A percentile compares a stretch with the other conserved stretches of the same genome.
Evolutionary conservation across 768 basidiomycete species (phyloP).

Genomic region (Naganishia randhawae): DNA sequence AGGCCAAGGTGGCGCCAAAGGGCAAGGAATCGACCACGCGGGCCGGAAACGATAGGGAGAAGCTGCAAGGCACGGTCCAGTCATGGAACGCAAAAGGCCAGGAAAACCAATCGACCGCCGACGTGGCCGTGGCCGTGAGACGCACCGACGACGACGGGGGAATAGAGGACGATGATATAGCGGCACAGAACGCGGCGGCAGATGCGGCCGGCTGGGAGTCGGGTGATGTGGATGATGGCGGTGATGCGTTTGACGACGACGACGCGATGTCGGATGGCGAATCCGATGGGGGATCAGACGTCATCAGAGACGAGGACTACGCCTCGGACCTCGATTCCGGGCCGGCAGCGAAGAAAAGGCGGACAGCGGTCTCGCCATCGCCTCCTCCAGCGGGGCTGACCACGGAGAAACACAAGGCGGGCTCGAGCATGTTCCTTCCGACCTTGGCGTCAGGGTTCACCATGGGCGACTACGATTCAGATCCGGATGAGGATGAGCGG

Average conservation of each 20-base stretch:
- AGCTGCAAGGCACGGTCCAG: conserved; percentile 22
- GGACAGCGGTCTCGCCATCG: not conserved
- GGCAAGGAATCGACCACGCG: conserved; percentile 32
- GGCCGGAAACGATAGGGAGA: conserved; percentile 26
- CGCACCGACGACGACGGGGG: conserved; percentile 22
- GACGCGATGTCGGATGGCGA: conserved; percentile 22
- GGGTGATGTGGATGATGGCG: conserved; percentile 49
- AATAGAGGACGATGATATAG: conserved; percentile 44
- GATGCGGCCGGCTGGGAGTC: conserved; percentile 44
- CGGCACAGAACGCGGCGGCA: conserved; percentile 38
- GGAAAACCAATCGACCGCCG: conserved; percentile 43
- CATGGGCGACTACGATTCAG: conserved; percentile 68
- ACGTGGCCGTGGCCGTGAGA: conserved; percentile 16
- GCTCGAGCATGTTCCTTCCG: conserved; percentile 71
- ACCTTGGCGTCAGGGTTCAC: conserved; percentile 81
- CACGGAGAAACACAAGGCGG: conserved; percentile 34
- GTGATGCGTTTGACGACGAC: conserved; percentile 42
- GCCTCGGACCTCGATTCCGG: conserved; percentile 34
- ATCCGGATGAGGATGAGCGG: conserved; percentile 63
- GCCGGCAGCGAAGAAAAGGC: not conserved
- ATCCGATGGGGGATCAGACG: conserved; percentile 34
- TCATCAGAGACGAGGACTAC: conserved; percentile 35
- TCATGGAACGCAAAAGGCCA: conserved; percentile 19
- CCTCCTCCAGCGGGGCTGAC: conserved; percentile 2
- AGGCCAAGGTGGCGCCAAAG: conserved; percentile 33